Base-by-base conservation (phyloP, 305 asterid genomes). In the Ajuga reptans region DNA sequence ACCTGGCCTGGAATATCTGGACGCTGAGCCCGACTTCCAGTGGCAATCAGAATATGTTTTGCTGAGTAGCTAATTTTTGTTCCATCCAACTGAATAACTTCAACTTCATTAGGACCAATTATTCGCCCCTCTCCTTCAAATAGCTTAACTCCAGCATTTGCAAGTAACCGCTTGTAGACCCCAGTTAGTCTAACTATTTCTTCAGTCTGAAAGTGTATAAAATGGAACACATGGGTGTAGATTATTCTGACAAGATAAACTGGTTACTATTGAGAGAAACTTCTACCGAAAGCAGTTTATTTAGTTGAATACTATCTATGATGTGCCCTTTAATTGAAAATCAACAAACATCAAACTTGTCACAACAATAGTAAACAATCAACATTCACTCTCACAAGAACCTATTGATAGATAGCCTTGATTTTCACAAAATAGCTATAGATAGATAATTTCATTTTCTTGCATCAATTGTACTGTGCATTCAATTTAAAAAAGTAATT, bases 41-140 rank as follows among this genome's bases (percentile, higher is more conserved):
- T 94, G 16, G 99, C 89, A 78, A 94, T 86, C 71, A 94, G 80
- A 71, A 94, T 89, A 74, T 91, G 86, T 80, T 89, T 94, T 11
- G 99, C 89, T 0, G 96, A 83, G 82, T 87, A 94, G 73, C 75
- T 84, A 66, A 94, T 87, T 80, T 88, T 94, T 73, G 99, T 94
- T 53, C 97, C 96, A 71, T 94, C 99, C 85, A 91, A 78, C 69
- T 91, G 99, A 60, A 79, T 87, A 69, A 94, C 78, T 80, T 89
- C 96, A 52, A 91, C 99, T 72, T 91, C 96, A 84, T 94, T 88
- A 53, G 96, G 96, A 79, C 97, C 92, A 68, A 88, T 80, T 49
- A 94, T 83, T 84, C 84, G 87, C 72, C 99, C 99, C 82, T 89
- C 97, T 72, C 99, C 99, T 85, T 94, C 99, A 67, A 80, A 94